Evolutionary conservation across 108 stramenopile species (phyloP).

Genomic region (Discostella stelligeroides): DNA sequence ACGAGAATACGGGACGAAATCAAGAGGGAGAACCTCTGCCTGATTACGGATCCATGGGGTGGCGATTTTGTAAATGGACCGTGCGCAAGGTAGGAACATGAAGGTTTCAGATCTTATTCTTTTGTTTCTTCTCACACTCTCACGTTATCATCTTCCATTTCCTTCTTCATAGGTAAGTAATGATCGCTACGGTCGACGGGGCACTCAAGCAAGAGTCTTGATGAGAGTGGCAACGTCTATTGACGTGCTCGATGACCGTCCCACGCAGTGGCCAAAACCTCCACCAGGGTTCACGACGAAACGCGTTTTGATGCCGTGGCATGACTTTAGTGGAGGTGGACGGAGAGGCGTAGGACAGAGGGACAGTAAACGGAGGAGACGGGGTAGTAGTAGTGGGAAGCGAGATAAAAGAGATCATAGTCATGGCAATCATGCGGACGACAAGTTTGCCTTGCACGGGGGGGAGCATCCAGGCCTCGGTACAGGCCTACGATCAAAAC

Average conservation of each 20-base stretch:
- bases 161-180: constrained; percentile 45
- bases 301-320: constrained; percentile 66
- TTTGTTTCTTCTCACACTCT: background rate
- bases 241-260: constrained; percentile 76
- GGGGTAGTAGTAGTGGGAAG: background rate
- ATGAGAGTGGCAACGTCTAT: constrained; percentile 68
- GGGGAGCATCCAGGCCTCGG: constrained; percentile 30
- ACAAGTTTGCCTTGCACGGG: constrained; percentile 16
- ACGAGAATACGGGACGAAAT: constrained; percentile 9
- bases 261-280: constrained; percentile 75
- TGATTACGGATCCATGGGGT: constrained; percentile 79
- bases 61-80: constrained; percentile 75
- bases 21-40: constrained; percentile 17
- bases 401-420: constrained; percentile 1
- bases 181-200: constrained; percentile 71
- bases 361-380: constrained; percentile 36
- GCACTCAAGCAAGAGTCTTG: constrained; percentile 69
- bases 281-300: constrained; percentile 77
- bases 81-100: constrained; percentile 61
- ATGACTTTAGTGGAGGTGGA: constrained; percentile 53
- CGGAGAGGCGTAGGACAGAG: constrained; percentile 15
- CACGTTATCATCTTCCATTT: background rate
- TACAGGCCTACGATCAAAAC: constrained; percentile 44
- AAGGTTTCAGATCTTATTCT: constrained; percentile 1
- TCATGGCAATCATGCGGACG: constrained; percentile 11